Conservation (phyloP, 169 alveolate species). For the Plasmodium fragile region DNA sequence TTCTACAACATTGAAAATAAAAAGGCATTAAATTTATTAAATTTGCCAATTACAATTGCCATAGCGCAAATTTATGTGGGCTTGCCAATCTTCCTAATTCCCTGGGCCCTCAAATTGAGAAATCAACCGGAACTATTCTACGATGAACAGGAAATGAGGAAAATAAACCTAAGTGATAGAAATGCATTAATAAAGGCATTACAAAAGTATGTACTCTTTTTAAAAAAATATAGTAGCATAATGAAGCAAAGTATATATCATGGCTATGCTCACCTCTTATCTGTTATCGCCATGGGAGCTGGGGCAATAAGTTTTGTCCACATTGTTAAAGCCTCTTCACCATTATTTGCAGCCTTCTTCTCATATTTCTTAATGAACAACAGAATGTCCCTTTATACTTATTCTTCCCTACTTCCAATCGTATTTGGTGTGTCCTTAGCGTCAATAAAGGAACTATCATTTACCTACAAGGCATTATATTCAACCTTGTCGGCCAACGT, state of each 20-base stretch:
- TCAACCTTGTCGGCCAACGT: constrained; percentile 79
- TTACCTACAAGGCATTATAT: constrained; percentile 76
- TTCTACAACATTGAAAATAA: constrained; percentile 84
- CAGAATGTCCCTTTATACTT: constrained; percentile 80
- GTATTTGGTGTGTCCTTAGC: constrained; percentile 86
- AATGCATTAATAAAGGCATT: constrained; percentile 46
- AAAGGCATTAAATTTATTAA: constrained; percentile 82
- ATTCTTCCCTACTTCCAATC: constrained; percentile 82
- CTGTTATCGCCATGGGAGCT: constrained; percentile 83
- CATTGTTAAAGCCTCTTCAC: constrained; percentile 83
- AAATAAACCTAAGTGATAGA: constrained; percentile 44
- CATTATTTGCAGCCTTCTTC: constrained; percentile 82
- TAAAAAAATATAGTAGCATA: constrained; percentile 68
- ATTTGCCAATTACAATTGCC: constrained; percentile 83
- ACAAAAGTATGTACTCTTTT: constrained; percentile 47
- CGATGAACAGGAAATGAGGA: constrained; percentile 46
- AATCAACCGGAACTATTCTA: constrained; percentile 63
- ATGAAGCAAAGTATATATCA: constrained; percentile 80
- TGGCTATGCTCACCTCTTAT: constrained; percentile 78
- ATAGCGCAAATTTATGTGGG: constrained; percentile 85
- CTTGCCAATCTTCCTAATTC: constrained; percentile 81
- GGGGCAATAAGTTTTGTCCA: constrained; percentile 84
- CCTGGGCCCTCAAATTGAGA: constrained; percentile 78
- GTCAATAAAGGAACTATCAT: constrained; percentile 78
- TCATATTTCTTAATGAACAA: constrained; percentile 74